A percentile compares a stretch with the other conserved stretches of the same genome.
Conservation (phyloP, 305 asterid genomes). For the Fraxinus albicans region DNA sequence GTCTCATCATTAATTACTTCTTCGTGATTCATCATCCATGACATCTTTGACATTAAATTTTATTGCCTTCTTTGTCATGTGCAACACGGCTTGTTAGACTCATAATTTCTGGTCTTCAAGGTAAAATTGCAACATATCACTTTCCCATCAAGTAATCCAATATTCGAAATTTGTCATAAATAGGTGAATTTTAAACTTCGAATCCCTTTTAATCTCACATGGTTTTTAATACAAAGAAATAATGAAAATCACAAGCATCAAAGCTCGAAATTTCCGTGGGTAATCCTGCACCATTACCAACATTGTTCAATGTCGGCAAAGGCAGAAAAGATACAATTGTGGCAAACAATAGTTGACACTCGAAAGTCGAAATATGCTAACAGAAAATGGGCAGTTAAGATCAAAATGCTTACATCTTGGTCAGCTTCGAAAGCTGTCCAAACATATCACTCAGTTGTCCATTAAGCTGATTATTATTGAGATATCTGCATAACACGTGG, state of each 20-base stretch:
- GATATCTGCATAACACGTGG: slow-evolving; percentile 37
- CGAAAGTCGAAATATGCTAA: neutral
- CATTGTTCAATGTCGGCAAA: neutral
- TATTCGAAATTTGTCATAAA: neutral
- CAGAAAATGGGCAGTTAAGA: neutral
- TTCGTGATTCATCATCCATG: neutral
- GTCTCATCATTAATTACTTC: neutral
- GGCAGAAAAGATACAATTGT: neutral
- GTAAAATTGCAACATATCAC: neutral
- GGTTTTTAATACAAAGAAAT: neutral
- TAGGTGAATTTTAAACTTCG: neutral
- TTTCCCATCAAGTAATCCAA: neutral
- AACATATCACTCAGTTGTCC: slow-evolving; percentile 55
- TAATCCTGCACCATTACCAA: neutral
- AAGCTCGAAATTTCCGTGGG: neutral
- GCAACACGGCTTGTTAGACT: neutral
- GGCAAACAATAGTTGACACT: slow-evolving; percentile 3
- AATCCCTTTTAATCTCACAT: neutral
- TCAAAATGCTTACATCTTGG: slow-evolving; percentile 37
- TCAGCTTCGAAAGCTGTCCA: slow-evolving; percentile 45
- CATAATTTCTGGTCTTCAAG: neutral
- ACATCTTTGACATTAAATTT: neutral
- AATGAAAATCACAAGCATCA: neutral
- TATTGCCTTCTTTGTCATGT: neutral
- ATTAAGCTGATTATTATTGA: slow-evolving; percentile 48